Conservation (phyloP, 2,329 filamentous ascomycete genomes). For the Hymenotorrendiella dingleyae region DNA sequence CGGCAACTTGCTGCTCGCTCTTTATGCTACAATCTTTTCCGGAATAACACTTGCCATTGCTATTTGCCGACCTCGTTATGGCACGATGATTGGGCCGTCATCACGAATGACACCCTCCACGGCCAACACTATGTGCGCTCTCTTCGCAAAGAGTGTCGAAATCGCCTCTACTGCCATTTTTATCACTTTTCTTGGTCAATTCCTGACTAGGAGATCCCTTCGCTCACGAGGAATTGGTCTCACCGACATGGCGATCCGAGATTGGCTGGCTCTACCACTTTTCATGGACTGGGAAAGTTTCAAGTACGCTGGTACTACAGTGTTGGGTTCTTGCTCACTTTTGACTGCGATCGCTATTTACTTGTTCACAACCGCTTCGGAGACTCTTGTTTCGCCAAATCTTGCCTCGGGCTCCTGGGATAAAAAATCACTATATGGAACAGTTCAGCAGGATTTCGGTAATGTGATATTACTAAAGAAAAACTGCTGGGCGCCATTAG, state of each 20-base stretch:
- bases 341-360: slow-evolving; percentile 5
- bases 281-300: slow-evolving; percentile 6
- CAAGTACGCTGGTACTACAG: slow-evolving; percentile 7
- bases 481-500: slow-evolving; percentile 7
- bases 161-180: slow-evolving; percentile 7
- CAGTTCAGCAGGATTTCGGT: slow-evolving; percentile 6
- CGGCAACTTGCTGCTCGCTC: slow-evolving; percentile 8
- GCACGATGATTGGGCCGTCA: slow-evolving; percentile 8
- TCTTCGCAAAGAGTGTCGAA: slow-evolving; percentile 8
- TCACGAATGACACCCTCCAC: slow-evolving; percentile 6
- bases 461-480: slow-evolving; percentile 6
- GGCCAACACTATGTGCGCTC: slow-evolving; percentile 4
- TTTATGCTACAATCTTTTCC: slow-evolving; percentile 9
- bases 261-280: slow-evolving; percentile 6
- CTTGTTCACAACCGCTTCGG: slow-evolving; percentile 6
- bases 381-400: slow-evolving; percentile 8
- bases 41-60: slow-evolving; percentile 7
- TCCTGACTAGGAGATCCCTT: slow-evolving; percentile 7
- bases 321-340: slow-evolving; percentile 4
- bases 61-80: slow-evolving; percentile 7
- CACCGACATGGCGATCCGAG: slow-evolving; percentile 6
- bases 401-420: slow-evolving; percentile 4
- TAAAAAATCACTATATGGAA: neutral
- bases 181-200: slow-evolving; percentile 9
- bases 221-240: slow-evolving; percentile 4